Base-by-base conservation (phyloP, 805 yeast genomes). In the Yueomyces sp. region DNA sequence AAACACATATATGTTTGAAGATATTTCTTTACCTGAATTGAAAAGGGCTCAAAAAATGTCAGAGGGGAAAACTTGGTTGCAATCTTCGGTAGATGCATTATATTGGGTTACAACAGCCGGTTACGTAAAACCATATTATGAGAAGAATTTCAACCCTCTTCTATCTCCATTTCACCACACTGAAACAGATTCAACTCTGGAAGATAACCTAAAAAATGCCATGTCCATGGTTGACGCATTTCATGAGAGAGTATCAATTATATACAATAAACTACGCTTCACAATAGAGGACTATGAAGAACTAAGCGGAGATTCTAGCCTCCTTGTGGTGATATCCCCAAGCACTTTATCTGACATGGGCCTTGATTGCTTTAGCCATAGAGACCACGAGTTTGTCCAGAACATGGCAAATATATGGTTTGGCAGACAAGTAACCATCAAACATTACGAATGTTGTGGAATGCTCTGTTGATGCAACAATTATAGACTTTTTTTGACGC, bases 331-430 rank as follows among this genome's bases (percentile, higher is more conserved):
- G 5, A 29, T 57, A 4, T 46, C 55, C 3, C 52, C 60, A 2
- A 40, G 45, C 3, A 49, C 51, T 28, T 46, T 62, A 28, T 42
- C 49, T 4, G 44, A 48, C 7, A 42, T 60, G 45, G 51, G 54
- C 11, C 44, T 62, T 9, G 66, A 62, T 44, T 58, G 64, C 40
- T 62, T 62, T 41, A 59, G 64, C 44, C n/a, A 39, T 28, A 57
- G 55, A 38, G 65, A 62, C 44, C 47, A 51, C 28, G 40, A 44
- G 19, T 57, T 61, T 43, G 40, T 61, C 12, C 26, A 34, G n/a
- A 11, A 5, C 5, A 34, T 34, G 37, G 5, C 5, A 9, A 11
- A 34, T 5, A 5, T 11, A 11, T 34, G 37, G 37, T 34, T 34
- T n/a, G 37, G 26, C 37, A 34, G n/a, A 11, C 5, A 5, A 11